phyloP scores from a whole-genome alignment of 805 yeast species.

The Ogataea pignaliae region DNA sequence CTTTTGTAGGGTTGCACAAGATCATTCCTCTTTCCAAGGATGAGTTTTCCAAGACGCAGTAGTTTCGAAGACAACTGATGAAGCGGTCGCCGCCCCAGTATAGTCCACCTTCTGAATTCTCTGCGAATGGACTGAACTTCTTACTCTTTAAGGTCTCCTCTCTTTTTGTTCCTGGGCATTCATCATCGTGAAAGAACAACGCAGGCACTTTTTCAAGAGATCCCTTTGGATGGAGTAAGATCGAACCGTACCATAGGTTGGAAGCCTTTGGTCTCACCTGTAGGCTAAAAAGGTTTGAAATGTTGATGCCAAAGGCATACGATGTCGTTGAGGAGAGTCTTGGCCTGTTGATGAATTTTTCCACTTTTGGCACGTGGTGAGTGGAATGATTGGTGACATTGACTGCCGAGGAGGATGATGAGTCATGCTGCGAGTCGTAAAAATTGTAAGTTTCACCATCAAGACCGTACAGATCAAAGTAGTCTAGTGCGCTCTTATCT shows the following conservation, averaged over 20 bases:
- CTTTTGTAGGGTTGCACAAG: slow-evolving; percentile 73
- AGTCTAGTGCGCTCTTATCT: slow-evolving; percentile 29
- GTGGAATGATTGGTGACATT: too few species aligned
- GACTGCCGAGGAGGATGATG: neutral
- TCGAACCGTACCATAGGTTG: slow-evolving; percentile 91
- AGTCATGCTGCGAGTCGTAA: slow-evolving; percentile 11
- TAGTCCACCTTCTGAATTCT: slow-evolving; percentile 41
- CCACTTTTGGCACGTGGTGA: slow-evolving; percentile 20
- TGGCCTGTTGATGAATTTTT: slow-evolving; percentile 46
- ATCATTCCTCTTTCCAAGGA: slow-evolving; percentile 67
- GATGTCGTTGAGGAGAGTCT: slow-evolving; percentile 47
- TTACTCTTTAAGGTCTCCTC: slow-evolving; percentile 57
- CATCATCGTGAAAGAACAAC: slow-evolving; percentile 89
- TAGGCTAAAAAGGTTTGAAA: slow-evolving; percentile 64
- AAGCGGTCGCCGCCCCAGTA: slow-evolving; percentile 94
- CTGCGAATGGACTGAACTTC: slow-evolving; percentile 71
- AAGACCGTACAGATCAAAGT: slow-evolving; percentile 36
- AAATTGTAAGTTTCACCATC: slow-evolving; percentile 29
- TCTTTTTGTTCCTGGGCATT: slow-evolving; percentile 65
- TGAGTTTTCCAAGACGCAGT: slow-evolving; percentile 63
- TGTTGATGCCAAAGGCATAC: slow-evolving; percentile 63
- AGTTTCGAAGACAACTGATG: slow-evolving; percentile 45
- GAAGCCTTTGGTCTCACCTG: slow-evolving; percentile 80
- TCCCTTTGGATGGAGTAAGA: slow-evolving; percentile 64
- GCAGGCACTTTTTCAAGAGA: slow-evolving; percentile 68